Evolutionary conservation across 2,329 filamentous ascomycete species (phyloP).

Genomic region (Raffaelea deltoideospora): DNA sequence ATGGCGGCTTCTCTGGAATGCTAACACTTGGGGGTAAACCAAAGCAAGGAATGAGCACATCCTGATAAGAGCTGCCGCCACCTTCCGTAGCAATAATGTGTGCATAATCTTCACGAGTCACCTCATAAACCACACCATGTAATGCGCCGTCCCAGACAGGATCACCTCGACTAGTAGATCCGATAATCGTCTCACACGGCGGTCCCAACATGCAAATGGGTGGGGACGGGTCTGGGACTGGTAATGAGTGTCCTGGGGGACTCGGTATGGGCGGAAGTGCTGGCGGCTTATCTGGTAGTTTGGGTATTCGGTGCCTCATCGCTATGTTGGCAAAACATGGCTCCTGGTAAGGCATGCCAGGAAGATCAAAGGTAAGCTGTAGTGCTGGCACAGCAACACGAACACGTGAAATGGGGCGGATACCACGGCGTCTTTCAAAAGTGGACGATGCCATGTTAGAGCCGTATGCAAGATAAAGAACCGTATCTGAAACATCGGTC

Average conservation of each 20-base stretch:
- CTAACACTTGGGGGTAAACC: slow-evolving; percentile 40
- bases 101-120: slow-evolving; percentile 66
- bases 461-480: slow-evolving; percentile 79
- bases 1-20: slow-evolving; percentile 51
- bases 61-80: slow-evolving; percentile 69
- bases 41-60: slow-evolving; percentile 67
- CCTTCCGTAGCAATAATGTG: slow-evolving; percentile 86
- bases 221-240: slow-evolving; percentile 8
- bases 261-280: slow-evolving; percentile 11
- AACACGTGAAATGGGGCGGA: slow-evolving; percentile 64
- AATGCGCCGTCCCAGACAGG: slow-evolving; percentile 63
- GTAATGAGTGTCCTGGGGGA: slow-evolving; percentile 4
- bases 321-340: slow-evolving; percentile 83
- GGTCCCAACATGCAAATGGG: too few relatives aligned
- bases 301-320: slow-evolving; percentile 39
- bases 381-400: slow-evolving; percentile 72
- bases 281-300: slow-evolving; percentile 19
- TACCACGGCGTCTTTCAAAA: slow-evolving; percentile 62
- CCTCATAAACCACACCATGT: slow-evolving; percentile 89
- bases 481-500: too few relatives aligned
- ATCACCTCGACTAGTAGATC: slow-evolving; percentile 31
- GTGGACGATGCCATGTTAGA: slow-evolving; percentile 74
- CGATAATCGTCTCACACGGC: too few relatives aligned
- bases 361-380: slow-evolving; percentile 68
- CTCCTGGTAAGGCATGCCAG: slow-evolving; percentile 73